Evolutionary conservation across 2,329 filamentous ascomycete species (phyloP).

Genomic region (Colletotrichum tabaci): DNA sequence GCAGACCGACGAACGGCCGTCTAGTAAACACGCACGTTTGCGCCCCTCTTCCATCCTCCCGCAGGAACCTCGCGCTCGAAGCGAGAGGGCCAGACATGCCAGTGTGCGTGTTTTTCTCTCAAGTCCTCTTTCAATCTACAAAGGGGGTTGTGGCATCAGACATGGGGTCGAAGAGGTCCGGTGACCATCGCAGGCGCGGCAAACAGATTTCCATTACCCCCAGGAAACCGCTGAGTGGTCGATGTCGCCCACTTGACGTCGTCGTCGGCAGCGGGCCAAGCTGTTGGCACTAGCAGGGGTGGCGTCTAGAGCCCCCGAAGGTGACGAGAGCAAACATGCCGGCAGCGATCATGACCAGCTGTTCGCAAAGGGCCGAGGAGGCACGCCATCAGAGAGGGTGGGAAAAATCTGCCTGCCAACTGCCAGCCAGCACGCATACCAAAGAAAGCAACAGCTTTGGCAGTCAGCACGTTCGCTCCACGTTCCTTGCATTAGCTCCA

Average conservation of each 20-base stretch:
- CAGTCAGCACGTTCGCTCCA: conserved; percentile 15
- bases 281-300: conserved; percentile 19
- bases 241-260: conserved; percentile 28
- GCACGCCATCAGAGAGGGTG: background rate
- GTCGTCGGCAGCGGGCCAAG: conserved; percentile 21
- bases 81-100: background rate
- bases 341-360: conserved; percentile 26
- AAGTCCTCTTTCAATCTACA: conserved; percentile 21
- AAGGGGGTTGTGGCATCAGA: conserved; percentile 27
- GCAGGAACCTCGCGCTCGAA: background rate
- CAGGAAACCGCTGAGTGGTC: conserved; percentile 41
- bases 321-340: conserved; percentile 20
- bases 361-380: background rate
- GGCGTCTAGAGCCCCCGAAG: background rate
- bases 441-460: background rate
- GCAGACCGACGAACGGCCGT: conserved; percentile 1
- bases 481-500: conserved; percentile 42
- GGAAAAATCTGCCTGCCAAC: conserved; percentile 13
- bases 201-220: conserved; percentile 41
- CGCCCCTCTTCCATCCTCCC: background rate
- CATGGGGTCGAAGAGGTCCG: conserved; percentile 28
- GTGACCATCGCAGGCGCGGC: conserved; percentile 34
- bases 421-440: background rate
- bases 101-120: background rate
- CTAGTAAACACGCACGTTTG: conserved; percentile 28